phyloP scores from a whole-genome alignment of 768 basidiomycete species.

The Lactarius tabidus region DNA sequence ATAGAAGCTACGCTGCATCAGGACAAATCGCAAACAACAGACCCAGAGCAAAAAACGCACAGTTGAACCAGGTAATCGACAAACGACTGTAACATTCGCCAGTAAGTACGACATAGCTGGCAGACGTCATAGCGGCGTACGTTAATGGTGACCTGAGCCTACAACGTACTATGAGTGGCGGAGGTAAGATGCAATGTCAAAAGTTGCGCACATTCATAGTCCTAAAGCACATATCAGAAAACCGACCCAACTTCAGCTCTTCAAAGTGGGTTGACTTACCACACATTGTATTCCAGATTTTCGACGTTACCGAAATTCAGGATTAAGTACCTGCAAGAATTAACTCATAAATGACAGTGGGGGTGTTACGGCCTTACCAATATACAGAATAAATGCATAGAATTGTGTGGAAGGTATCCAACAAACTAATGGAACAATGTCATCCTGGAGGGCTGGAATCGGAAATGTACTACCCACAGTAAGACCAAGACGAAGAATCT shows the following conservation, averaged over 20 bases:
- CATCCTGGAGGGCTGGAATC: not conserved
- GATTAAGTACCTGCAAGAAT: constrained; percentile 41
- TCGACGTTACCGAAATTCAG: too few species aligned
- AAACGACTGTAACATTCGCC: not conserved
- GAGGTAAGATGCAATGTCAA: not conserved
- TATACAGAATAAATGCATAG: constrained; percentile 46
- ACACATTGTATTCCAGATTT: constrained; percentile 44
- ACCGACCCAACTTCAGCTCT: too few species aligned
- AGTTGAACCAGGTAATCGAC: constrained; percentile 1
- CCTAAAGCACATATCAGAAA: constrained; percentile 9
- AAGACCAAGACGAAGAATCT: not conserved
- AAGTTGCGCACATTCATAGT: constrained; percentile 27
- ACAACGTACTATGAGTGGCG: constrained; percentile 15
- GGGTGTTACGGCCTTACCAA: constrained; percentile 35
- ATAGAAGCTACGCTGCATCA: constrained; percentile 3
- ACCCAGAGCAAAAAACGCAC: not conserved
- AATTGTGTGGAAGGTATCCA: constrained; percentile 44
- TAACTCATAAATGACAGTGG: not conserved
- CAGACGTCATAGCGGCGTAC: not conserved
- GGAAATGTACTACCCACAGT: not conserved
- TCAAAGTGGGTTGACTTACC: constrained; percentile 37
- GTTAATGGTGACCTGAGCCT: not conserved
- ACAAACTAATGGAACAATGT: constrained; percentile 29
- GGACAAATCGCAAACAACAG: not conserved
- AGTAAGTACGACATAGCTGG: not conserved